A percentile compares a stretch with the other conserved stretches of the same genome.
phyloP scores from a whole-genome alignment of 1,139 yeast genomes.

The Pichia sp. region DNA sequence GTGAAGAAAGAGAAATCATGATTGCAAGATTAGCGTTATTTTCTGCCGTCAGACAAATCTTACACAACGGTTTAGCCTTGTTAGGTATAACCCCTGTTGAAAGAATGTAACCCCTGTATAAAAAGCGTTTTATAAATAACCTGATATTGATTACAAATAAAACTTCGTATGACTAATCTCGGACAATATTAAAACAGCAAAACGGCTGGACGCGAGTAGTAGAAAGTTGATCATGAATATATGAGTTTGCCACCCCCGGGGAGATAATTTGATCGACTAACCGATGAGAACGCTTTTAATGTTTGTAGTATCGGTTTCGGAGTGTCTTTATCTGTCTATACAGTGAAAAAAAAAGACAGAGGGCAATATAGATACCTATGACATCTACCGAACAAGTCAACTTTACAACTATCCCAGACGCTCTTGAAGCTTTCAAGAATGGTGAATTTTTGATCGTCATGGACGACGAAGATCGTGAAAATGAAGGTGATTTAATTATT shows the following conservation, averaged over 20 bases:
- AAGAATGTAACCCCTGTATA: slow-evolving; percentile 61
- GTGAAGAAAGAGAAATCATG: slow-evolving; percentile 85
- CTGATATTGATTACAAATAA: no score
- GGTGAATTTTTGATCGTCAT: slow-evolving; percentile 91
- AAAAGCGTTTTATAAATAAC: neutral
- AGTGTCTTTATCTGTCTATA: neutral
- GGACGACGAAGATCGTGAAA: slow-evolving; percentile 94
- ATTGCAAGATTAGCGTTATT: slow-evolving; percentile 90
- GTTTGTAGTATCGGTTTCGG: no score
- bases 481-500: slow-evolving; percentile 93
- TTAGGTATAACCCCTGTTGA: slow-evolving; percentile 96
- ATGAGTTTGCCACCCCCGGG: no score
- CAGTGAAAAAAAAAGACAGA: no score
- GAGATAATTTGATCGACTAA: no score
- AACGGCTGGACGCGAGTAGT: no score
- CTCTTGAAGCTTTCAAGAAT: slow-evolving; percentile 69
- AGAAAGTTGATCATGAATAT: no score
- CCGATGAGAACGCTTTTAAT: no score
- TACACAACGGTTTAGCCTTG: slow-evolving; percentile 84
- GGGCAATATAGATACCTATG: no score
- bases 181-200: no score
- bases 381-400: slow-evolving; percentile 6
- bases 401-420: slow-evolving; percentile 63
- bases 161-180: neutral
- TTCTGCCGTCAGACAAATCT: slow-evolving; percentile 83